Evolutionary conservation across 768 basidiomycete genomes (phyloP).

Genomic region (Xerocomus potaroensis): DNA sequence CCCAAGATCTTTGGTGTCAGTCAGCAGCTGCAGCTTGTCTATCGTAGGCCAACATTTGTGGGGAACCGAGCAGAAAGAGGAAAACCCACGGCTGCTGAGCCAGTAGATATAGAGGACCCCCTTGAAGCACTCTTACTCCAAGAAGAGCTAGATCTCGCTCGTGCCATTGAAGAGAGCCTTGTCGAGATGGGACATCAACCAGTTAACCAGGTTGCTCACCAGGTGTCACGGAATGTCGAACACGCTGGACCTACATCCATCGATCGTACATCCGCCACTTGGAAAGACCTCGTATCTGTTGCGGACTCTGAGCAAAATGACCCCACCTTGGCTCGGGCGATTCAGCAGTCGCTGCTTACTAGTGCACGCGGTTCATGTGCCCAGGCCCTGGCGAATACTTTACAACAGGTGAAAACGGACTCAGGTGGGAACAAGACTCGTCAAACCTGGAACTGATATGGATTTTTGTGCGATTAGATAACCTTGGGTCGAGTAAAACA

Average conservation of each 20-base stretch:
- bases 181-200: constrained; percentile 15
- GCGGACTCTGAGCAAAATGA: constrained; percentile 8
- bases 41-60: constrained; percentile 27
- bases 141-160: constrained; percentile 42
- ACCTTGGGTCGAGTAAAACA: background rate
- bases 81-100: constrained; percentile 1
- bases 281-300: constrained; percentile 9
- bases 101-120: constrained; percentile 6
- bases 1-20: constrained; percentile 30
- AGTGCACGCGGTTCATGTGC: constrained; percentile 8
- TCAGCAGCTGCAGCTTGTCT: constrained; percentile 37
- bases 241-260: constrained; percentile 4
- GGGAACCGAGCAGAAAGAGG: background rate
- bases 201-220: constrained; percentile 3
- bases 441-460: background rate
- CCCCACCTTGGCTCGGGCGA: constrained; percentile 27
- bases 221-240: constrained; percentile 4
- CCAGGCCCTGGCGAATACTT: background rate
- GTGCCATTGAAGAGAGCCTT: constrained; percentile 47
- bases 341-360: constrained; percentile 26
- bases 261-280: constrained; percentile 2
- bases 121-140: constrained; percentile 17
- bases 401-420: background rate
- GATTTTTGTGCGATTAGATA: constrained; percentile 7
- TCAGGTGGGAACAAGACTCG: constrained; percentile 9